A percentile compares a stretch with the other conserved stretches of the same genome.
phyloP scores from a whole-genome alignment of 2,329 filamentous ascomycete species.

The Alternaria arbusti region DNA sequence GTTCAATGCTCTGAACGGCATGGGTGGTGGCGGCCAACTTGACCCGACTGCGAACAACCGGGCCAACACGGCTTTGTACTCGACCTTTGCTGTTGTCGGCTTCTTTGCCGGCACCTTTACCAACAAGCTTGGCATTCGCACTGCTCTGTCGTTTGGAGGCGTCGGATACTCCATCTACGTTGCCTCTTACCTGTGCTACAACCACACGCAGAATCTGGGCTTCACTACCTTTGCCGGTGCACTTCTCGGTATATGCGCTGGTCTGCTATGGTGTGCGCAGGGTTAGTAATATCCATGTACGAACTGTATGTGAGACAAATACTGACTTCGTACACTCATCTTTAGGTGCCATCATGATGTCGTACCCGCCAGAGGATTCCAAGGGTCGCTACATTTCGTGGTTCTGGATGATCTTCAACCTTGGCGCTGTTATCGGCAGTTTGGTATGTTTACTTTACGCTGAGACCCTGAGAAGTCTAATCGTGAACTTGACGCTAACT shows the following conservation, averaged over 20 bases:
- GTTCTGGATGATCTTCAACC: constrained; percentile 96
- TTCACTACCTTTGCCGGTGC: constrained; percentile 80
- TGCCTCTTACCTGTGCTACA: constrained; percentile 72
- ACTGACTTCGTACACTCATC: not conserved
- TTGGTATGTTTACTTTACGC: constrained; percentile 56
- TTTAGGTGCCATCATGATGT: constrained; percentile 53
- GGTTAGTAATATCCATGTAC: not conserved
- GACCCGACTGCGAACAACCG: constrained; percentile 65
- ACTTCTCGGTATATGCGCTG: constrained; percentile 78
- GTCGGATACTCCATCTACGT: constrained; percentile 80
- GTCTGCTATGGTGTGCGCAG: constrained; percentile 74
- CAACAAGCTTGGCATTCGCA: constrained; percentile 75
- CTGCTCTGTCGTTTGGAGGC: constrained; percentile 73
- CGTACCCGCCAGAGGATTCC: constrained; percentile 78
- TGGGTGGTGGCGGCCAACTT: constrained; percentile 58
- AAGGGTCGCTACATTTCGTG: constrained; percentile 90
- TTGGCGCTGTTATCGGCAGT: constrained; percentile 86
- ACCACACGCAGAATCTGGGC: constrained; percentile 69
- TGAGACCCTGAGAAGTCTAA: constrained; percentile 18
- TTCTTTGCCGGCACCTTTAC: constrained; percentile 74
- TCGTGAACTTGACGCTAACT: constrained; percentile 13
- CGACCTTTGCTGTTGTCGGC: constrained; percentile 70
- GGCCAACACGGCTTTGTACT: constrained; percentile 74
- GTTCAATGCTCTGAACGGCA: constrained; percentile 60
- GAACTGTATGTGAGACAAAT: not conserved